A percentile compares a stretch with the other conserved stretches of the same genome.
Evolutionary conservation across 495 filamentous ascomycete genomes (phyloP).

Genomic region (Venustampulla echinocandica): DNA sequence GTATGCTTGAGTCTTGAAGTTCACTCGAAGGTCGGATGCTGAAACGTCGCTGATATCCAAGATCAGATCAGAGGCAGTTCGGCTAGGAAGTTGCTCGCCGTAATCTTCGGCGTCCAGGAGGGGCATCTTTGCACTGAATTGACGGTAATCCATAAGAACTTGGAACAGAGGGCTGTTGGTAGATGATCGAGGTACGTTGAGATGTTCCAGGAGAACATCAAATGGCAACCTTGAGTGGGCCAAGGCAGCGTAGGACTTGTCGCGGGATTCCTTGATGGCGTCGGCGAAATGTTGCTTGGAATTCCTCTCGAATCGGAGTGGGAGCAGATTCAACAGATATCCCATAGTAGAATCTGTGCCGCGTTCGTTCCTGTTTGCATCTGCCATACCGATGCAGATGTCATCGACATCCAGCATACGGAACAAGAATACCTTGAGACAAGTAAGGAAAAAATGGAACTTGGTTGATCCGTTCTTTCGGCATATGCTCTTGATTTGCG

Average conservation of each 20-base stretch:
- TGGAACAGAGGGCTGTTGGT: background rate
- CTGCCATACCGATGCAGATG: slow-evolving; percentile 36
- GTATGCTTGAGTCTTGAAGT: background rate
- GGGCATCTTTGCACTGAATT: too few species aligned
- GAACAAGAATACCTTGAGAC: slow-evolving; percentile 15
- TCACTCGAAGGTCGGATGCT: too few species aligned
- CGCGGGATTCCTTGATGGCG: background rate
- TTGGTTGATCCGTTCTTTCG: background rate
- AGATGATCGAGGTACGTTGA: background rate
- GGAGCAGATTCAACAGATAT: background rate
- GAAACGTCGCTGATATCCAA: too few species aligned
- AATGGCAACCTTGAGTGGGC: background rate
- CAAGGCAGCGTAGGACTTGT: background rate
- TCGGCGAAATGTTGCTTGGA: background rate
- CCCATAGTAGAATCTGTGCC: background rate
- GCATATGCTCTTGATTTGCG: background rate
- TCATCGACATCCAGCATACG: slow-evolving; percentile 19
- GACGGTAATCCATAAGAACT: background rate
- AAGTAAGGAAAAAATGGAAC: slow-evolving; percentile 25
- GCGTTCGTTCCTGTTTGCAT: slow-evolving; percentile 26
- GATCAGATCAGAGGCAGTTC: too few species aligned
- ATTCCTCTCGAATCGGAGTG: background rate
- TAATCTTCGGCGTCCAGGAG: too few species aligned
- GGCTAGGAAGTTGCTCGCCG: too few species aligned
- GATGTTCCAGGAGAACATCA: background rate